Conservation (phyloP, 352 stramenopile species). For the Plasmopara halstedii region DNA sequence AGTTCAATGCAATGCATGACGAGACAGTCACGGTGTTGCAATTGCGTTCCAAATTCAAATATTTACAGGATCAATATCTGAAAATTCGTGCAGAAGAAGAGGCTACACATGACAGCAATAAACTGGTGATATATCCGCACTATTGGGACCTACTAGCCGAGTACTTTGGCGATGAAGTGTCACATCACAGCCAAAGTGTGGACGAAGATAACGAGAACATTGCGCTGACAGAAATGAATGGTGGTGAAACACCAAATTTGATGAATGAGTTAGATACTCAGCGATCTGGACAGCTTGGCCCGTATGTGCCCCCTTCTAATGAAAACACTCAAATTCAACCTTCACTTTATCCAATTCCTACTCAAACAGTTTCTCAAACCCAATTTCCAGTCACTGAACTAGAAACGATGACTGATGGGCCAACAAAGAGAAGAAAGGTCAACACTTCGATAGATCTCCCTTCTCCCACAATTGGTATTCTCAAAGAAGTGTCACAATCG, state of each 20-base stretch:
- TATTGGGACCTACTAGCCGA: slow-evolving; percentile 19
- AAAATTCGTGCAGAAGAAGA: slow-evolving; percentile 11
- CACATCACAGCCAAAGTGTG: neutral
- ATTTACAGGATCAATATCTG: slow-evolving; percentile 17
- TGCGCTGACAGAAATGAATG: neutral
- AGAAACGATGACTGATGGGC: neutral
- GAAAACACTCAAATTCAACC: neutral
- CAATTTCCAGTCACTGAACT: neutral
- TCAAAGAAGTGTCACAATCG: slow-evolving; percentile 3
- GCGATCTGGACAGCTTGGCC: neutral
- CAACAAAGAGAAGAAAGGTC: slow-evolving; percentile 9
- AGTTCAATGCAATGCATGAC: slow-evolving; percentile 15
- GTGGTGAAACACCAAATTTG: neutral
- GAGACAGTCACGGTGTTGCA: slow-evolving; percentile 13
- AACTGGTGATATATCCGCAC: slow-evolving; percentile 17
- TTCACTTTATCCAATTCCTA: slow-evolving; percentile 1
- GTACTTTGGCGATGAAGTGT: slow-evolving; percentile 15
- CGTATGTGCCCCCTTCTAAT: neutral
- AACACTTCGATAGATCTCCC: neutral
- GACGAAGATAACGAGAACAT: neutral
- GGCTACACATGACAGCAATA: slow-evolving; percentile 2
- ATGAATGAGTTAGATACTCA: neutral
- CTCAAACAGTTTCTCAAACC: slow-evolving; percentile 1
- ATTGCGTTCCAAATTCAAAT: slow-evolving; percentile 19
- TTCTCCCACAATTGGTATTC: neutral